Evolutionary conservation across 2,329 filamentous ascomycete genomes (phyloP).

Genomic region (Apiospora phragmitis): DNA sequence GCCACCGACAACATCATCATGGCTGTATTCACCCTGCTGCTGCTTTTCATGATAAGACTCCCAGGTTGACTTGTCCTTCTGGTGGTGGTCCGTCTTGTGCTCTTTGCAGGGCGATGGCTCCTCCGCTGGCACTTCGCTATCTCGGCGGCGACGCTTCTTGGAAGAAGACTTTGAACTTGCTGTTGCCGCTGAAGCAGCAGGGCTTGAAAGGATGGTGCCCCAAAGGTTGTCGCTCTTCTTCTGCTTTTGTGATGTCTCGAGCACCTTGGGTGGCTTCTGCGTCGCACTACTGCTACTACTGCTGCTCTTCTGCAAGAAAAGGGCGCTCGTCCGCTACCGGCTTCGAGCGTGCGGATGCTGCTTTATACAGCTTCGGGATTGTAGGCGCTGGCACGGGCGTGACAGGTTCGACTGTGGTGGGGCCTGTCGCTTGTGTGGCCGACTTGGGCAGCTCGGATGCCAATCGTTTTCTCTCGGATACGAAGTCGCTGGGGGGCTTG

Average conservation of each 20-base stretch:
- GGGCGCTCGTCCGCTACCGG: neutral
- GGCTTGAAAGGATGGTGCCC: neutral
- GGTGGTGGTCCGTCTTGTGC: neutral
- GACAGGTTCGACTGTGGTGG: neutral
- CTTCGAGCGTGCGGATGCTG: neutral
- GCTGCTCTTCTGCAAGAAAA: neutral
- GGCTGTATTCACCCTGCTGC: neutral
- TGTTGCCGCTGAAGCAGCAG: neutral
- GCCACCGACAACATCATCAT: neutral
- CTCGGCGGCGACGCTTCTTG: neutral
- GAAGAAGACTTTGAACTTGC: neutral
- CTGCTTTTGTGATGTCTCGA: neutral
- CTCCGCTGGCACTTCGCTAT: neutral
- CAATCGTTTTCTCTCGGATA: neutral
- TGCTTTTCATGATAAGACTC: neutral
- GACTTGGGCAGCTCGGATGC: neutral
- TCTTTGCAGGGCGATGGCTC: neutral
- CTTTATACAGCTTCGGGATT: neutral
- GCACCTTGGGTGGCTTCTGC: neutral
- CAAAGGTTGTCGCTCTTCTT: neutral
- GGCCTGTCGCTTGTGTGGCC: neutral
- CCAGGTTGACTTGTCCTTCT: neutral
- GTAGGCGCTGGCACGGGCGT: neutral
- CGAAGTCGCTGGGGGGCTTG: too few species aligned
- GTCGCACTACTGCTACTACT: neutral